phyloP scores from a whole-genome alignment of 129 eudicot species.

The Calendula officinalis region DNA sequence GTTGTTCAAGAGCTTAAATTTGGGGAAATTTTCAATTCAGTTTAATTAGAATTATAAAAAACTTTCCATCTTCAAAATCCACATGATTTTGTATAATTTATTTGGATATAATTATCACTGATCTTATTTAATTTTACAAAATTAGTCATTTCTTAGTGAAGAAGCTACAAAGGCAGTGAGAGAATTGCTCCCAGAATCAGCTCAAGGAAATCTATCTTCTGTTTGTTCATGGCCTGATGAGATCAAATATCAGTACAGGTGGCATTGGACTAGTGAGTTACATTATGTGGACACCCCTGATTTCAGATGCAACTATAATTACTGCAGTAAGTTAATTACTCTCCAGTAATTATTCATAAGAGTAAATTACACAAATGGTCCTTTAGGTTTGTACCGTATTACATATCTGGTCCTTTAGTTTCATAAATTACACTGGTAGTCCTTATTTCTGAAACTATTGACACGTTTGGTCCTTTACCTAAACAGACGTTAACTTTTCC shows the following conservation, averaged over 20 bases:
- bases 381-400: too few species aligned
- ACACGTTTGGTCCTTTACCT: too few species aligned
- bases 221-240: conserved; percentile 93
- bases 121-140: neutral
- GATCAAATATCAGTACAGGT: conserved; percentile 44
- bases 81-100: neutral
- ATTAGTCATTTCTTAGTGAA: conserved; percentile 67
- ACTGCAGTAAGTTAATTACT: conserved; percentile 67
- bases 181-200: conserved; percentile 73
- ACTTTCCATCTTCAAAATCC: neutral
- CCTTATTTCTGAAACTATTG: too few species aligned
- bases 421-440: too few species aligned
- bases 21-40: too few species aligned
- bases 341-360: conserved; percentile 10
- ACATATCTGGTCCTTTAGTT: too few species aligned
- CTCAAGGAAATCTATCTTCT: conserved; percentile 85
- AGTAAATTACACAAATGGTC: too few species aligned
- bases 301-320: conserved; percentile 85
- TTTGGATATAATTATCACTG: neutral
- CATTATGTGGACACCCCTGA: conserved; percentile 98
- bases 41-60: too few species aligned
- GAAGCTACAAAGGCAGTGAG: conserved; percentile 66
- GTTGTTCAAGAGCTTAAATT: neutral
- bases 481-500: too few species aligned
- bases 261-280: conserved; percentile 78